phyloP scores from a whole-genome alignment of 768 basidiomycete species.

The Porphyrellus cyaneotinctus region DNA sequence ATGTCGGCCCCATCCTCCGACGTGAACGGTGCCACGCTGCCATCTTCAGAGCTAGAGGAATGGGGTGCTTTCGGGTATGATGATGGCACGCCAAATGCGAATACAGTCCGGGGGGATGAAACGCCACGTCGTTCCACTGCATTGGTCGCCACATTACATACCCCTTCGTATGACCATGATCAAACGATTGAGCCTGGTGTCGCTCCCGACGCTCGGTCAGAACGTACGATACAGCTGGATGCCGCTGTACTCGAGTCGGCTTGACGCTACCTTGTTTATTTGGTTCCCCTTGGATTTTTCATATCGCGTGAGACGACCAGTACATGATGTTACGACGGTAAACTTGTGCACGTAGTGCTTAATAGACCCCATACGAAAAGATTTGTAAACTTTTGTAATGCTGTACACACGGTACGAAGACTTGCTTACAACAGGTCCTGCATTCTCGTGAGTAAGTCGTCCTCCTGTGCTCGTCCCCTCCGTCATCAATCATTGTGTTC shows the following conservation, averaged over 20 bases:
- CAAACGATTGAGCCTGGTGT: constrained; percentile 17
- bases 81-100: constrained; percentile 35
- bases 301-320: constrained; percentile 4
- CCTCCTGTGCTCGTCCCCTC: background rate
- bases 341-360: background rate
- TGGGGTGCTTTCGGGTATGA: constrained; percentile 43
- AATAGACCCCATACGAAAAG: too few relatives aligned
- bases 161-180: constrained; percentile 22
- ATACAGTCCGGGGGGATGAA: constrained; percentile 33
- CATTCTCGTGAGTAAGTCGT: constrained; percentile 5
- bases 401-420: too few relatives aligned
- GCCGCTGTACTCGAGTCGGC: constrained; percentile 8
- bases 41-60: constrained; percentile 29
- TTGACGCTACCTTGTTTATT: constrained; percentile 13
- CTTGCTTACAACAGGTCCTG: background rate
- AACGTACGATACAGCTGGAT: constrained; percentile 27
- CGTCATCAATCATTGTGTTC: background rate
- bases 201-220: constrained; percentile 21
- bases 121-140: constrained; percentile 45
- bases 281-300: background rate
- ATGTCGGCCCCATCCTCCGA: constrained; percentile 25
- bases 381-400: background rate
- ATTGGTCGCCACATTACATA: constrained; percentile 19
- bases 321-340: constrained; percentile 12
- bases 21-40: constrained; percentile 24